Evolutionary conservation across 2,329 filamentous ascomycete species (phyloP).

Genomic region (Cladosporium sp.): DNA sequence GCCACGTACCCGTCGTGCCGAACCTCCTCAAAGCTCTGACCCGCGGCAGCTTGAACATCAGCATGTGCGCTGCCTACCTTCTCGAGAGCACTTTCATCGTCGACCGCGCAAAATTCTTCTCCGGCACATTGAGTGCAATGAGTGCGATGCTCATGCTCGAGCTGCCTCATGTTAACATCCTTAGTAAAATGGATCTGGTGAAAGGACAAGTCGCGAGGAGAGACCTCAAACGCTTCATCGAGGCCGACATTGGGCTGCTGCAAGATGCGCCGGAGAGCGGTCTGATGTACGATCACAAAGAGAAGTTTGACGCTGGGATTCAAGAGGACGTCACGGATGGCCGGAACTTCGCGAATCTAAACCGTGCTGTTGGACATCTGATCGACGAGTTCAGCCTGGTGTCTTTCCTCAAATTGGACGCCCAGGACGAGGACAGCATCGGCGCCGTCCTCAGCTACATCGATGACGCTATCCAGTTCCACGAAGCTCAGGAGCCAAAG

Average conservation of each 20-base stretch:
- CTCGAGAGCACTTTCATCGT: slow-evolving; percentile 94
- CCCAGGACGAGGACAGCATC: slow-evolving; percentile 87
- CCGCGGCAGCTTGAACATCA: slow-evolving; percentile 77
- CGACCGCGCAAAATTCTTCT: slow-evolving; percentile 95
- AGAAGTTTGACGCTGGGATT: slow-evolving; percentile 44
- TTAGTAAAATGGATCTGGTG: slow-evolving; percentile 97
- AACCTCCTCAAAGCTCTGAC: slow-evolving; percentile 76
- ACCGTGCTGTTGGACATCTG: slow-evolving; percentile 78
- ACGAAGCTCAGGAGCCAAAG: slow-evolving; percentile 85
- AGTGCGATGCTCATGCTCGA: slow-evolving; percentile 98
- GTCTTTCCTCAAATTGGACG: slow-evolving; percentile 84
- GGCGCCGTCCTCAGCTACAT: slow-evolving; percentile 81
- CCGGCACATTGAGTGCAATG: slow-evolving; percentile 93
- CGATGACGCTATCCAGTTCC: slow-evolving; percentile 87
- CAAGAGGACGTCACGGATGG: slow-evolving; percentile 60
- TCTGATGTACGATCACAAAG: slow-evolving; percentile 33
- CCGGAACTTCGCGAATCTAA: slow-evolving; percentile 72
- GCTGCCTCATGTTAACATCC: slow-evolving; percentile 89
- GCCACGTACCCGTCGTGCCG: slow-evolving; percentile 88
- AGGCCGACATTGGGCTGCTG: slow-evolving; percentile 74
- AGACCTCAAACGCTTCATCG: slow-evolving; percentile 83
- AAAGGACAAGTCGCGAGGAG: slow-evolving; percentile 82
- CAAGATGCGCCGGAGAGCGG: slow-evolving; percentile 67
- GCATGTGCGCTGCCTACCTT: slow-evolving; percentile 87
- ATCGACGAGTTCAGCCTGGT: slow-evolving; percentile 99